These are phyloP conservation scores for Lichina pygmaea DNA, from an alignment of 495 filamentous ascomycete species.

Conservation along the genomic window DNA sequence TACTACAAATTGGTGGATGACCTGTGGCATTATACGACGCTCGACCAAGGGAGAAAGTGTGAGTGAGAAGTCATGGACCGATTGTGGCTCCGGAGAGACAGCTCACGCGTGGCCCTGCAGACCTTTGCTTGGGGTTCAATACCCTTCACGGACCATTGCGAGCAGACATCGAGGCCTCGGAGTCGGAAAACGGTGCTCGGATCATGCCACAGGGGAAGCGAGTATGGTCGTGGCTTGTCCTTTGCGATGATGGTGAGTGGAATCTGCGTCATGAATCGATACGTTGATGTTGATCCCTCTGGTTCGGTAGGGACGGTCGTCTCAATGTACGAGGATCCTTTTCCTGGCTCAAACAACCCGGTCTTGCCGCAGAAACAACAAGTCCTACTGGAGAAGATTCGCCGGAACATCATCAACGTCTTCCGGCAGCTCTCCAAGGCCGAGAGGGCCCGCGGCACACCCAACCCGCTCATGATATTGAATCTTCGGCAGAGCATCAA, in stretches of 20 bases:
- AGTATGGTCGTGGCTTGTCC: constrained; percentile 56
- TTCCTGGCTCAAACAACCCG: constrained; percentile 14
- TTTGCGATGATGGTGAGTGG: constrained; percentile 46
- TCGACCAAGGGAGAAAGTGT: constrained; percentile 32
- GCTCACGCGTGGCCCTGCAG: constrained; percentile 12
- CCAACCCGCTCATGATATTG: constrained; percentile 9
- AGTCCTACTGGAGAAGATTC: constrained; percentile 23
- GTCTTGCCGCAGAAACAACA: constrained; percentile 10
- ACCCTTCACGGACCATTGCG: constrained; percentile 30
- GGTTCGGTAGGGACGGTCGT: constrained; percentile 34
- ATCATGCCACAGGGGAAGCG: constrained; percentile 31
- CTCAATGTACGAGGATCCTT: constrained; percentile 49
- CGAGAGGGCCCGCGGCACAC: constrained; percentile 4
- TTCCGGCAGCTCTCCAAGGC: constrained; percentile 42
- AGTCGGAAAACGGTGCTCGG: not conserved
- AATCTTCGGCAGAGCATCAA: constrained; percentile 7
- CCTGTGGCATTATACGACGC: constrained; percentile 37
- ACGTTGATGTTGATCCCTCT: not conserved
- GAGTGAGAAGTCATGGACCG: constrained; percentile 2
- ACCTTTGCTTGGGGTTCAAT: constrained; percentile 63
- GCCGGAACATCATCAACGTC: constrained; percentile 42
- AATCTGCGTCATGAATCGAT: not conserved
- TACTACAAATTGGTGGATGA: constrained; percentile 28
- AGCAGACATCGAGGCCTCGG: constrained; percentile 6
- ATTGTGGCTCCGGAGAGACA: not conserved